Evolutionary conservation across 805 yeast genomes (phyloP), one percentile per base, ranked within the genome.

Genomic region (Brettanomyces anomalus): DNA sequence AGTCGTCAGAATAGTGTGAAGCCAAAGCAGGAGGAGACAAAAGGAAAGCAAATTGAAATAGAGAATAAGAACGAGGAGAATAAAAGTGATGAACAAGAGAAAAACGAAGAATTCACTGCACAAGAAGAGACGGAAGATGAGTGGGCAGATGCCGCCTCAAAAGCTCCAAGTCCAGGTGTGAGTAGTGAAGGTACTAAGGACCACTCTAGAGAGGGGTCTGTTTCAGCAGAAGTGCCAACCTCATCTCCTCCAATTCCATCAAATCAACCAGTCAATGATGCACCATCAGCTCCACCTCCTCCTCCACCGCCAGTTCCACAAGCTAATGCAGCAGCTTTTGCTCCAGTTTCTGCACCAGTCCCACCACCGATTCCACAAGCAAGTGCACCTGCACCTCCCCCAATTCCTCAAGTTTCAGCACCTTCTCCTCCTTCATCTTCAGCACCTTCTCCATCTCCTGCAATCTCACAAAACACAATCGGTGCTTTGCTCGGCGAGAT

Each of bases 401-500:
- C 28, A 7, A 11, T 24, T 24, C 28, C 28, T 2, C 28, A 24
- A 24, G 58, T 70, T 5, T 65, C 69, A 5, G 56, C 66, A 26
- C 57, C 64, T 18, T 57, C 65, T 4, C 10, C 4, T 19, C n/a
- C 58, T 5, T 49, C 66, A 8, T 53, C 64, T 19, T 51, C 64
- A 3, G 61, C 58, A 5, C 49, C 66, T 10, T 53, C 64, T 19
- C 52, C 63, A 3, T 61, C 61, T 5, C 55, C 67, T 0, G 52
- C 62, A 3, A 61, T 61, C 5, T 53, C 67, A 0, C 51, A 62
- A 2, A 45, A 44, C 30, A 42, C 60, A 13, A 60, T 65, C 19
- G 58, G 58, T 21, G 62, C 68, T 36, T 57, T 80, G 20, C 62
- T 80, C 42, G 79, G 80, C 3, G 79, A 79, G 55, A 79, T 79